Conservation (phyloP, 768 basidiomycete species). For the Filobasidium floriforme region DNA sequence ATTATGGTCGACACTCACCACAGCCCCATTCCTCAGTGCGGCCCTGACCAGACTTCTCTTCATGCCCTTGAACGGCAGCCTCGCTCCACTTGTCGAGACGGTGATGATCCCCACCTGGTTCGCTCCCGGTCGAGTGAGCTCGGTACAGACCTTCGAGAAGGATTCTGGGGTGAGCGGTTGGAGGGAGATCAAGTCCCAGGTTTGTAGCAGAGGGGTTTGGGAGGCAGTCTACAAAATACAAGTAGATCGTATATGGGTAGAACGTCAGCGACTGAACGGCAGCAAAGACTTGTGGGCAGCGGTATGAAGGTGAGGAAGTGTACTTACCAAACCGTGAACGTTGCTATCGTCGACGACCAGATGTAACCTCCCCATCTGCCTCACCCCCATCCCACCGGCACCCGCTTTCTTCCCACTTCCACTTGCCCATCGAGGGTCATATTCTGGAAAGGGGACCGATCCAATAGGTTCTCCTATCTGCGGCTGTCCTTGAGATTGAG, state of each 20-base stretch:
- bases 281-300: too few species aligned
- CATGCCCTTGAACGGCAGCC: slow-evolving; percentile 12
- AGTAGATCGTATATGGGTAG: too few species aligned
- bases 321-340: slow-evolving; percentile 37
- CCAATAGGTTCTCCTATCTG: not conserved
- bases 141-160: slow-evolving; percentile 39
- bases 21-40: slow-evolving; percentile 24
- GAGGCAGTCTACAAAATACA: slow-evolving; percentile 29
- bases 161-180: slow-evolving; percentile 38
- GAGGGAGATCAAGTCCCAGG: slow-evolving; percentile 40
- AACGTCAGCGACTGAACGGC: too few species aligned
- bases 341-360: slow-evolving; percentile 38
- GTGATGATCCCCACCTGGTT: slow-evolving; percentile 31
- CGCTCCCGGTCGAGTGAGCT: slow-evolving; percentile 37
- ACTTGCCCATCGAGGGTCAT: not conserved
- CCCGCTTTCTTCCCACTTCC: not conserved
- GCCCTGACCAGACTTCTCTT: slow-evolving; percentile 22
- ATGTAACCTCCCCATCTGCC: slow-evolving; percentile 40
- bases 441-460: not conserved
- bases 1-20: slow-evolving; percentile 13
- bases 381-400: slow-evolving; percentile 19
- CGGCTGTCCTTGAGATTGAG: slow-evolving; percentile 13
- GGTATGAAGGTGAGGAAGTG: not conserved
- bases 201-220: slow-evolving; percentile 28
- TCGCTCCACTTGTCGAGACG: not conserved